Base-by-base conservation (phyloP, 371 early-diverging fungal genomes). In the Syncephalis plumigaleata region DNA sequence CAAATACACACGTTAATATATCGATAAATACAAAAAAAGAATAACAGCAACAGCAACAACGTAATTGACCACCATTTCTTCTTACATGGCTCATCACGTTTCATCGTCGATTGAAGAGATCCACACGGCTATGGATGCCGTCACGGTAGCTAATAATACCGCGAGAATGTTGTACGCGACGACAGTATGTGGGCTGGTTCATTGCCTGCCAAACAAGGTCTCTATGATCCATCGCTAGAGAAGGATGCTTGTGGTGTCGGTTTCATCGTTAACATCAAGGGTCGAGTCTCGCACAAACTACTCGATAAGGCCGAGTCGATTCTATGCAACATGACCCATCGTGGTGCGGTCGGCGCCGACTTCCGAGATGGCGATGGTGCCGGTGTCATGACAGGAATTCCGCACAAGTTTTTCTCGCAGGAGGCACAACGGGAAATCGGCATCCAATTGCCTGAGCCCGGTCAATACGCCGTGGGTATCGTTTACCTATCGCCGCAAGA, bases 201-300 rank as follows among this genome's bases (percentile, higher is more conserved):
- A 22, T 64, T 92, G 51, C 95, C 95, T 9, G 62, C 71, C 42
- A 74, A 78, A 20, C 86, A 88, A 65, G 95, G 88, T 38, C 69
- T 94, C 20, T 94, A 94, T 57, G 65, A 88, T 56, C 92, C 95
- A 22, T 75, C 71, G 48, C 68, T 70, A 53, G 94, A 93, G 68
- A 87, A 87, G 53, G 94, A 93, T 59, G 76, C 91, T 8, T 96
- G 96, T 63, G 96, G 96, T 66, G 96, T 96, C 48, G 96, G 96
- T 1, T 96, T 96, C 59, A 82, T 91, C 55, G 84, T 87, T 44
- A 81, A 87, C 63, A 86, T 95, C 66, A 84, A 88, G 57, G 85
- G 83, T 48, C 56, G 64, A 8, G 59, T 78, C 26, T 79, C 83
- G n/a, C 89, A 96, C 75, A 72, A 77, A 59, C 82, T 94, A 46